Evolutionary conservation across 768 basidiomycete genomes (phyloP).

Genomic region (Serendipita sp.): DNA sequence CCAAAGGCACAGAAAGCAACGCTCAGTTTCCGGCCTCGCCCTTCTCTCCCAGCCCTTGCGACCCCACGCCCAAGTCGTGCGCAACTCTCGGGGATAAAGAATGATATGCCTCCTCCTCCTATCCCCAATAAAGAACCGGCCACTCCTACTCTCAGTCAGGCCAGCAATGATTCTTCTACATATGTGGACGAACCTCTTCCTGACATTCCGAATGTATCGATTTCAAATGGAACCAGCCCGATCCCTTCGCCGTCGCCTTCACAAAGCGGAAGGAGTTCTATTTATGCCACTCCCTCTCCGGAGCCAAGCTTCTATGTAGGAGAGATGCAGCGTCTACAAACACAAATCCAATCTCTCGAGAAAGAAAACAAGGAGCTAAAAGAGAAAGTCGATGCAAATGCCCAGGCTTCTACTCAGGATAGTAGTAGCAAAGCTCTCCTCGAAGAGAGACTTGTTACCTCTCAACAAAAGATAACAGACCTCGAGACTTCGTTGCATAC

Average conservation of each 20-base stretch:
- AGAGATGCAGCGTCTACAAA: constrained; percentile 14
- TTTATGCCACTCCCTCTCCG: neutral
- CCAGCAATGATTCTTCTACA: constrained; percentile 12
- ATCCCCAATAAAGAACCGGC: constrained; percentile 32
- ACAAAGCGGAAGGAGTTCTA: neutral
- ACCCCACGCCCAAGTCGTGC: neutral
- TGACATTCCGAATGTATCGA: neutral
- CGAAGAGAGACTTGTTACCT: constrained; percentile 29
- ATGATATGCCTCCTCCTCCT: constrained; percentile 57
- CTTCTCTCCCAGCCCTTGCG: neutral
- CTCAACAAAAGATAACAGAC: constrained; percentile 24
- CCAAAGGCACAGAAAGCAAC: neutral
- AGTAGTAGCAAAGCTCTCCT: constrained; percentile 19
- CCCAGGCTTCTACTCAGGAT: constrained; percentile 13
- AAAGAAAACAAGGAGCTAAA: constrained; percentile 52
- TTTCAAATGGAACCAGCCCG: neutral
- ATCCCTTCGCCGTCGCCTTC: neutral
- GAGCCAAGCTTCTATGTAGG: neutral
- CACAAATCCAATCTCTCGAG: constrained; percentile 44
- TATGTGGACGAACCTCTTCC: constrained; percentile 11
- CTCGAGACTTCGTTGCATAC: constrained; percentile 30
- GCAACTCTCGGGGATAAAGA: constrained; percentile 1
- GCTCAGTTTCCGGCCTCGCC: neutral
- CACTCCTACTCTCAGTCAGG: constrained; percentile 12
- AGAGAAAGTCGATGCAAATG: constrained; percentile 10